Base-by-base conservation (phyloP, 108 stramenopile species). In the Mayamaea pseudoterrestris region DNA sequence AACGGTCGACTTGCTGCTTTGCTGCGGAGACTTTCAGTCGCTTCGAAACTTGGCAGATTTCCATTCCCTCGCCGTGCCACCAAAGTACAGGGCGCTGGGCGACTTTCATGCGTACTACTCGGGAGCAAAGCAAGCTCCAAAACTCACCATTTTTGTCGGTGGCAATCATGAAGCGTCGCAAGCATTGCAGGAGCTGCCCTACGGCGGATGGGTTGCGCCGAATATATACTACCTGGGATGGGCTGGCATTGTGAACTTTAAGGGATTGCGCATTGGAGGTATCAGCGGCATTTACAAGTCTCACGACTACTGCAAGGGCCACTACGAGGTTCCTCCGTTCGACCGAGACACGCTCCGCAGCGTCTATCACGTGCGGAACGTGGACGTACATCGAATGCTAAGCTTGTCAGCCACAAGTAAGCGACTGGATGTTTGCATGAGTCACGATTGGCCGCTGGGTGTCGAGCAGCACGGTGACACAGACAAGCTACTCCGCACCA, bases 161-260 rank as follows among this genome's bases (percentile, higher is more conserved):
- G 99, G 99, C 0, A 99, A 99, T 75, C 99, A 99, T 63, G 99
- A 99, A 59, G 93, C 96, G 18, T 90, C 87, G 8, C 83, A 87
- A 44, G 69, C 91, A 20, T 60, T 99, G 18, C 84, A 93, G 43
- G 93, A 94, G 57, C 65, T 98, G 35, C 70, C 80, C 51, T 96
- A 97, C 59, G 99, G 99, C 6, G 99, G 99, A 2, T 99, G 93
- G 92, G 92, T 93, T 1, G 99, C 99, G 5, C 96, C 97, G 1
- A 97, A 98, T 35, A 97, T 99, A 24, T 99, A 95, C 65, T 99
- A 93, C 58, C 29, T 99, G 24, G 98, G 91, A 9, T 79, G 79
- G 9, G 88, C 94, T 1, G 95, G 95, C 0, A 80, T 91, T 5
- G 70, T 99, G 3, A n/a, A 28, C 16, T 72, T 91, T 39, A 53